Percentiles rank a stretch among this genome's conserved stretches.
phyloP scores from a whole-genome alignment of 495 filamentous ascomycete genomes.

The Aspergillus egyptiacus region DNA sequence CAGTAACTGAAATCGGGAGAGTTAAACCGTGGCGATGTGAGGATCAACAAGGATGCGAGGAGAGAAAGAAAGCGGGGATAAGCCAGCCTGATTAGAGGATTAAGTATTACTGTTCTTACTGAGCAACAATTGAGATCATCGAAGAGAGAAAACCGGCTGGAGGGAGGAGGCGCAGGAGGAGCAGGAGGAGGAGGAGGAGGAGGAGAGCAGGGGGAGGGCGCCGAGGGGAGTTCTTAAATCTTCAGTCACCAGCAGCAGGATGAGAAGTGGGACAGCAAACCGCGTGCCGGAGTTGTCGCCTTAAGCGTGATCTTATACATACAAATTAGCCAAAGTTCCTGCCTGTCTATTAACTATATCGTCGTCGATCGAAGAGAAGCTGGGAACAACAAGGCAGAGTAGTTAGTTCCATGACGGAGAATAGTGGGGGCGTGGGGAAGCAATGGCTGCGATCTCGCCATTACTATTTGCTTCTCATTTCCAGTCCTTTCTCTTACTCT shows the following conservation, averaged over 20 bases:
- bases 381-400: background rate
- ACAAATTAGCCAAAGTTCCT: too few species aligned
- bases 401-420: slow-evolving; percentile 21
- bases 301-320: too few species aligned
- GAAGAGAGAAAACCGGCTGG: slow-evolving; percentile 3
- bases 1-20: background rate
- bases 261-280: too few species aligned
- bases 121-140: slow-evolving; percentile 9
- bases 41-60: background rate
- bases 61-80: background rate
- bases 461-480: slow-evolving; percentile 8
- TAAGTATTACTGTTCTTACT: slow-evolving; percentile 9
- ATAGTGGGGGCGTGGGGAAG: slow-evolving; percentile 24
- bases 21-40: background rate
- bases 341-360: too few species aligned
- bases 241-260: too few species aligned
- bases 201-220: background rate
- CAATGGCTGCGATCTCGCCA: slow-evolving; percentile 2
- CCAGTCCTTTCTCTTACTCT: slow-evolving; percentile 16
- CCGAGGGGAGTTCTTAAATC: background rate
- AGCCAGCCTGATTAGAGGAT: background rate
- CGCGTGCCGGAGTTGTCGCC: too few species aligned
- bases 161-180: background rate
- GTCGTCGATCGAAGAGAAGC: too few species aligned
- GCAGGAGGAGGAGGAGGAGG: slow-evolving; percentile 1